Evolutionary conservation across 75 land plant species (phyloP).

Genomic region (Azolla pinnata): DNA sequence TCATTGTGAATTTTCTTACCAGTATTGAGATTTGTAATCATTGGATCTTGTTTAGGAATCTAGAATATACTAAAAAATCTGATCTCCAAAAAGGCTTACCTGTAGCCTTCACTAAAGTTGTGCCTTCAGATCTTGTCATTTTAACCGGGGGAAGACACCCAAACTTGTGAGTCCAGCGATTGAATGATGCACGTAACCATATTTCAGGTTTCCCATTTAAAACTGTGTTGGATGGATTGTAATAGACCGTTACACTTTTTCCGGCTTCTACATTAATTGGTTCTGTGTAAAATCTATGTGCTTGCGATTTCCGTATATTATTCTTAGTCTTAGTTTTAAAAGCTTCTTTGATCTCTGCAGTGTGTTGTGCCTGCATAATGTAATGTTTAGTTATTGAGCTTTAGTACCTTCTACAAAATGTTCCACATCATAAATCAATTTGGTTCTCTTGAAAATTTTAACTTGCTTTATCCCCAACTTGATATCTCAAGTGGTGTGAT

Average conservation of each 20-base stretch:
- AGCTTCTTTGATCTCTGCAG: conserved; percentile 54
- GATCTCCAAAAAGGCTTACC: conserved; percentile 27
- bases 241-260: conserved; percentile 45
- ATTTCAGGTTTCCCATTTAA: conserved; percentile 70
- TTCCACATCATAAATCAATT: no score
- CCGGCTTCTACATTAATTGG: conserved; percentile 79
- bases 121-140: conserved; percentile 43
- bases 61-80: no score
- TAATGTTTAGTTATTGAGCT: no score
- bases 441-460: neutral
- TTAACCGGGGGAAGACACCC: conserved; percentile 55
- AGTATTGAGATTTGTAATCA: no score
- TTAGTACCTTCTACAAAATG: no score
- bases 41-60: no score
- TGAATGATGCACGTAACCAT: conserved; percentile 74
- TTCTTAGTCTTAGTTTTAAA: conserved; percentile 51
- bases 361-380: conserved; percentile 47
- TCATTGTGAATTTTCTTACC: no score
- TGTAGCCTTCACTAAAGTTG: conserved; percentile 45
- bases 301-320: conserved; percentile 54
- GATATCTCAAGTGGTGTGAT: no score
- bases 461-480: neutral
- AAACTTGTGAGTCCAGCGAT: conserved; percentile 71
- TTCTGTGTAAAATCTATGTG: conserved; percentile 75
- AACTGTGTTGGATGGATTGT: conserved; percentile 75